These are phyloP conservation scores for Roridomyces roridus DNA, from an alignment of 768 basidiomycete species.

Conservation along the genomic window DNA sequence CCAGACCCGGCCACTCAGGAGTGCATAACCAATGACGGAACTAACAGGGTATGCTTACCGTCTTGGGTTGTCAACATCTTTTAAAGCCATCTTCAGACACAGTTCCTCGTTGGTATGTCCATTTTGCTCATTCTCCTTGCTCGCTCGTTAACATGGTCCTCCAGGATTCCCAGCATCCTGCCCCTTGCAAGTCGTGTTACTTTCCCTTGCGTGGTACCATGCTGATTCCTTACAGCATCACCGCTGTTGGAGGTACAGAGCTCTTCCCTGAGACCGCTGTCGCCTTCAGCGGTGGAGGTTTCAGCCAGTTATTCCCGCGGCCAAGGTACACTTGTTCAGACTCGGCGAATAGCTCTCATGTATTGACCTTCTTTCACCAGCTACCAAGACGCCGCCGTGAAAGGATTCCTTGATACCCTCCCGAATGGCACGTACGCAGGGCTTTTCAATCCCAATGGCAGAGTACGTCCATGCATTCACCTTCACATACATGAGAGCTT, in stretches of 20 bases:
- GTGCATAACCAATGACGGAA: constrained; percentile 56
- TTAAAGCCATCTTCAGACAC: too few species aligned
- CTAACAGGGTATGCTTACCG: constrained; percentile 46
- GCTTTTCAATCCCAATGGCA: constrained; percentile 34
- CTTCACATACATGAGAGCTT: too few species aligned
- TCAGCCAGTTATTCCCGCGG: constrained; percentile 45
- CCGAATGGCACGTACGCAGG: constrained; percentile 31
- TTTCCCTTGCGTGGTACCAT: not conserved
- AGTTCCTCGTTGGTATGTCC: too few species aligned
- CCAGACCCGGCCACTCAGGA: constrained; percentile 43
- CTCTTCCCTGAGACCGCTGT: constrained; percentile 22
- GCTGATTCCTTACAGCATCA: constrained; percentile 10
- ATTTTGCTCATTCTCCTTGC: too few species aligned
- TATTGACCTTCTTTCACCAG: too few species aligned
- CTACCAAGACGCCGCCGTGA: constrained; percentile 45
- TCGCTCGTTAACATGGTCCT: not conserved
- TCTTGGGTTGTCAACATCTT: too few species aligned
- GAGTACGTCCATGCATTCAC: constrained; percentile 15
- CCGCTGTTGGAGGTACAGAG: constrained; percentile 25
- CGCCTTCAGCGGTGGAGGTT: constrained; percentile 42
- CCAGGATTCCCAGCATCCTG: constrained; percentile 24
- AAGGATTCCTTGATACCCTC: constrained; percentile 31
- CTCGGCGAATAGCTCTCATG: too few species aligned
- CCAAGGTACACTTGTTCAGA: too few species aligned
- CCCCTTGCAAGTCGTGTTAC: constrained; percentile 24